A percentile compares a stretch with the other conserved stretches of the same genome.
Conservation (phyloP, 164 flowering plant species). For the Tinospora cordifolia region DNA sequence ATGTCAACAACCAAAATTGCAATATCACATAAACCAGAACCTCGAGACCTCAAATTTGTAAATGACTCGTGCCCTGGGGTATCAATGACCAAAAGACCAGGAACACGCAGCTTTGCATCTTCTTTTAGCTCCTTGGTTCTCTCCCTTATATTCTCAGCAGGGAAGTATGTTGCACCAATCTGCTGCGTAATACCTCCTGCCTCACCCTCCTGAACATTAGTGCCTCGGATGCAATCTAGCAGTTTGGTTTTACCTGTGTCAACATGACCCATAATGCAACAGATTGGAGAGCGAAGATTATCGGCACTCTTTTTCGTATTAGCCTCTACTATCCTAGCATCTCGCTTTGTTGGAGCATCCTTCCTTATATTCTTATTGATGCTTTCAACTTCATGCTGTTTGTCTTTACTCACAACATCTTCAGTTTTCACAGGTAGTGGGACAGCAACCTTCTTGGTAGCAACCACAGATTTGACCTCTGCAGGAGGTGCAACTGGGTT, state of each 20-base stretch:
- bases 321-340: constrained; percentile 25
- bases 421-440: constrained; percentile 24
- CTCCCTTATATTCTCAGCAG: constrained; percentile 83
- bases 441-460: constrained; percentile 22
- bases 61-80: constrained; percentile 99
- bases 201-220: constrained; percentile 99
- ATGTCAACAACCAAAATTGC: constrained; percentile 97
- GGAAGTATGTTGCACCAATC: constrained; percentile 97
- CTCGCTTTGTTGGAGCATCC: constrained; percentile 30
- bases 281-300: constrained; percentile 86
- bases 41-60: constrained; percentile 86
- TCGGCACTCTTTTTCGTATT: constrained; percentile 34
- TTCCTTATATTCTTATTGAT: constrained; percentile 27
- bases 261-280: constrained; percentile 99
- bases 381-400: constrained; percentile 26
- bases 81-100: constrained; percentile 91
- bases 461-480: constrained; percentile 17
- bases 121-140: constrained; percentile 93
- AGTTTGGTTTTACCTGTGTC: constrained; percentile 99
- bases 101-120: constrained; percentile 84
- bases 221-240: constrained; percentile 91
- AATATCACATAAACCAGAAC: constrained; percentile 95
- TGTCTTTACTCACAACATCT: constrained; percentile 27
- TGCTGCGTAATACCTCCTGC: constrained; percentile 99
- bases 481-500: constrained; percentile 21